Conservation (phyloP, 169 alveolate genomes). For the Babesia ovata region DNA sequence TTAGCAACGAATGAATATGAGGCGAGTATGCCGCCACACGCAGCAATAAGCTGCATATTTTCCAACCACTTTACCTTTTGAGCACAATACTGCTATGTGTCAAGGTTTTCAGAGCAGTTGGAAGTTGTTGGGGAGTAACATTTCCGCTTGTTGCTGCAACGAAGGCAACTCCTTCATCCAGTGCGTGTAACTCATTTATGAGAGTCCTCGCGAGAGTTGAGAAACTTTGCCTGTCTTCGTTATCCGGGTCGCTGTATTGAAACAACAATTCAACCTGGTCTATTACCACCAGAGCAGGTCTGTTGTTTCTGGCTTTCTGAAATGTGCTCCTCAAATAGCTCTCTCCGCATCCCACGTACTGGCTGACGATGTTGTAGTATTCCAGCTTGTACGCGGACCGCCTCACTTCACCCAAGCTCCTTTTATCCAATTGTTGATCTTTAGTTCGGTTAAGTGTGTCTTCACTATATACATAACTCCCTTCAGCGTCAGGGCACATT, state of each 20-base stretch:
- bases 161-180: slow-evolving; percentile 48
- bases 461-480: not conserved
- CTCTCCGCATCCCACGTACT: slow-evolving; percentile 65
- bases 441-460: not conserved
- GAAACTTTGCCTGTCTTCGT: slow-evolving; percentile 29
- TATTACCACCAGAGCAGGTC: slow-evolving; percentile 51
- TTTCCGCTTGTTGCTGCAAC: slow-evolving; percentile 52
- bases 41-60: slow-evolving; percentile 21
- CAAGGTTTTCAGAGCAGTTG: slow-evolving; percentile 29
- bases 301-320: slow-evolving; percentile 44
- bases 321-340: slow-evolving; percentile 43
- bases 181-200: slow-evolving; percentile 35
- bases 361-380: slow-evolving; percentile 52
- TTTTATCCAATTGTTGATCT: not conserved
- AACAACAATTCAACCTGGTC: slow-evolving; percentile 59
- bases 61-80: not conserved
- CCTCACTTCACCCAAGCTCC: not conserved
- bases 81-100: slow-evolving; percentile 21
- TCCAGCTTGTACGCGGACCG: slow-evolving; percentile 46
- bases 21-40: slow-evolving; percentile 33
- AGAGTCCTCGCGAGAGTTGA: slow-evolving; percentile 58
- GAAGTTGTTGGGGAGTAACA: slow-evolving; percentile 13
- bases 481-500: not conserved
- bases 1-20: slow-evolving; percentile 28
- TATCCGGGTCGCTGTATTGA: not conserved